A percentile compares a stretch with the other conserved stretches of the same genome.
These are phyloP conservation scores for Leishmania mexicana DNA, from an alignment of 208 protist species.

Conservation along the genomic window DNA sequence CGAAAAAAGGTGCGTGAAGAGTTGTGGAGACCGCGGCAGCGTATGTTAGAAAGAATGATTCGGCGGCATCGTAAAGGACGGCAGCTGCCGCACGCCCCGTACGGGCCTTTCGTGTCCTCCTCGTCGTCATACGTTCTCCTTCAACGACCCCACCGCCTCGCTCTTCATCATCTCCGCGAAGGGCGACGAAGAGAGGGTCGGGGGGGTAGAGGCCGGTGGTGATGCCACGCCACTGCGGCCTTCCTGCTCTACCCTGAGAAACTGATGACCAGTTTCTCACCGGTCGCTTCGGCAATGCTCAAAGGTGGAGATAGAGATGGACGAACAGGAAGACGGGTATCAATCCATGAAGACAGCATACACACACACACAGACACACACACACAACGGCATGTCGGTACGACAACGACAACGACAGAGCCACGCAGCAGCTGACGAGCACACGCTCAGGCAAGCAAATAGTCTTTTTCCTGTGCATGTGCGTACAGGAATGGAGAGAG, in stretches of 20 bases:
- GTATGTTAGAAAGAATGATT: not conserved
- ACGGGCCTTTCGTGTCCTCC: not conserved
- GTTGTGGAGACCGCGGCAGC: not conserved
- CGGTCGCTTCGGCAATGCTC: not conserved
- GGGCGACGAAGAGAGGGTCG: not conserved
- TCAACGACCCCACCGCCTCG: not conserved
- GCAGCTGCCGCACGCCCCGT: not conserved
- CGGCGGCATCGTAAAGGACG: not conserved
- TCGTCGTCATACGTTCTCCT: not conserved
- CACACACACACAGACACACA: not conserved
- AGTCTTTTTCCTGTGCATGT: not conserved
- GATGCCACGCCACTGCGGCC: not conserved
- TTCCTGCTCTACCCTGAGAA: not conserved
- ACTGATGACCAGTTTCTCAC: not conserved
- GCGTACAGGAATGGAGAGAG: not conserved
- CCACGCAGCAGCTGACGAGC: not conserved
- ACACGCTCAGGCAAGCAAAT: not conserved
- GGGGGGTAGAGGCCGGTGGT: not conserved
- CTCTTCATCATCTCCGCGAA: not conserved
- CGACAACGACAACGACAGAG: not conserved
- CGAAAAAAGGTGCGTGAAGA: not conserved
- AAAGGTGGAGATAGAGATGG: not conserved
- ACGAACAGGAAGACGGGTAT: not conserved
- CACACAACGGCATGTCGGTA: not conserved
- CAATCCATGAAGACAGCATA: not conserved